Base-by-base conservation (phyloP, 306 rosid species). In the Pyrus betulifolia region DNA sequence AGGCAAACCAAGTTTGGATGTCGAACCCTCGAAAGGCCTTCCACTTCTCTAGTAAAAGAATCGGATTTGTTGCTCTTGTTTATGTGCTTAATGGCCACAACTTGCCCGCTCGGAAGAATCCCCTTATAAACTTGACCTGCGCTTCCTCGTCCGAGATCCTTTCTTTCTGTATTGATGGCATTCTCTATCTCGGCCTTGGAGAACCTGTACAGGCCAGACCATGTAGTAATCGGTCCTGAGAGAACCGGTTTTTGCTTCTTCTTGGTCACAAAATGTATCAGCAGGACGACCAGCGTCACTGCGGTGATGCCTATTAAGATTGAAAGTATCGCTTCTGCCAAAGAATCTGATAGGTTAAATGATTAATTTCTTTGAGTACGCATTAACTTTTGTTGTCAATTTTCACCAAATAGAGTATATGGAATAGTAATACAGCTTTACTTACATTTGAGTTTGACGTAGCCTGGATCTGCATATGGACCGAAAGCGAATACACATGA, bases 51-150 rank as follows among this genome's bases (percentile, higher is more conserved):
- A 2, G 84, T 75, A 80, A 93, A 93, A 44, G 92, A 81, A 54
- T 91, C 97, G 19, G 85, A 77, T 9, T 78, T 82, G 76, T 79
- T 88, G 74, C 85, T 82, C 81, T 74, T 88, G 38, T 74, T 78
- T 12, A 93, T 82, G 74, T 93, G 91, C 77, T 93, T 91, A 79
- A 93, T 84, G 15, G 98, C 98, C 67, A 93, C 97, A 3, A 79
- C 74, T 74, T 93, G 98, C 2, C 98, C 98, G 52, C 97, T 93
- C 0, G 98, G 98, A 18, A 93, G 80, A 70, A 93, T 74, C 0
- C 97, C 98, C 85, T 85, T 88, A 66, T 77, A 93, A 4, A 93
- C 98, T 15, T 84, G 83, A 2, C 98, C 98, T 0, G 97, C 97
- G 67, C 96, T 91, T 18, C 98, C 98, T 19, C 96, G 69, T 33